Conservation (phyloP, 345 rosid genomes). For the Citrus australasica region DNA sequence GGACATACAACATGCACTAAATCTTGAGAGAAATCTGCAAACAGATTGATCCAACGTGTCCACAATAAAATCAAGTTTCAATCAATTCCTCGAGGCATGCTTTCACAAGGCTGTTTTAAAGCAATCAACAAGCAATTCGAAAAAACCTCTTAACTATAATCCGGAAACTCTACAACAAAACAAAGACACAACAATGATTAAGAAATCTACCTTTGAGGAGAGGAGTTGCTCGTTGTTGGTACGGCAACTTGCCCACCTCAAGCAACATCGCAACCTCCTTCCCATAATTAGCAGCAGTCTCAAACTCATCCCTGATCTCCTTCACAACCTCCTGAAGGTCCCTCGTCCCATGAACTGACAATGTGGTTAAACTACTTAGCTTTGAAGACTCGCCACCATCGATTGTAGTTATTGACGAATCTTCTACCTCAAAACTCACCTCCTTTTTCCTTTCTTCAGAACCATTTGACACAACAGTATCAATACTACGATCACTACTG, state of each 20-base stretch:
- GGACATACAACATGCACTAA: neutral
- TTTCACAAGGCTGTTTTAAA: neutral
- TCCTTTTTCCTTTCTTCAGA: conserved; percentile 62
- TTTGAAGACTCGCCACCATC: conserved; percentile 67
- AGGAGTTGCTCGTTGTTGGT: conserved; percentile 50
- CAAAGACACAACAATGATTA: neutral
- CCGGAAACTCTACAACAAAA: neutral
- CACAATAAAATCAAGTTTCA: neutral
- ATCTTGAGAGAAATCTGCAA: neutral
- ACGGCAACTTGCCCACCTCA: conserved; percentile 86
- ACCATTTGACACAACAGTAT: conserved; percentile 37
- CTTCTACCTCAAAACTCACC: conserved; percentile 80
- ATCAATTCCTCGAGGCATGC: neutral
- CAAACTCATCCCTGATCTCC: conserved; percentile 86
- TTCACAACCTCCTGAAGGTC: conserved; percentile 79
- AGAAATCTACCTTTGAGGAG: conserved; percentile 51
- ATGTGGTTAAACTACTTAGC: conserved; percentile 55
- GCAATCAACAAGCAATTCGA: conserved; percentile 3
- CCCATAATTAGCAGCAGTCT: conserved; percentile 70
- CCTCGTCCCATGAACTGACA: conserved; percentile 71
- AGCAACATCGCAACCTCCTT: conserved; percentile 88
- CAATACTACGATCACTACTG: conserved; percentile 40
- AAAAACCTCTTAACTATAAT: neutral
- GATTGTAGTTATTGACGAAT: conserved; percentile 18
- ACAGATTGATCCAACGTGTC: neutral